These are phyloP conservation scores for Neonectria punicea DNA, from an alignment of 2,329 filamentous ascomycete genomes.

Conservation along the genomic window DNA sequence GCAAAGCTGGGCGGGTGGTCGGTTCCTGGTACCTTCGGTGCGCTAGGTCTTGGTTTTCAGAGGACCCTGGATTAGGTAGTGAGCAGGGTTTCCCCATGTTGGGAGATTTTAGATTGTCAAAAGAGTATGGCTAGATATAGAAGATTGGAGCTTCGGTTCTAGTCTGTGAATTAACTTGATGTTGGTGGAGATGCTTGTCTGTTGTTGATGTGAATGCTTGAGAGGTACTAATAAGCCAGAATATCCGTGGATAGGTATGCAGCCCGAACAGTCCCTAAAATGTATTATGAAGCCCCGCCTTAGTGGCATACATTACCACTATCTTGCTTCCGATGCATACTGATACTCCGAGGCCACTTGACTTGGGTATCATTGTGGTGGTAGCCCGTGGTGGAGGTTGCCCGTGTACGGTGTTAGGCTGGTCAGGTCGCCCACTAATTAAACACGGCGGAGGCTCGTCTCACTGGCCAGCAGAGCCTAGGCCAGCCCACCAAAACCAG, in stretches of 20 bases:
- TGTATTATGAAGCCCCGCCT: background rate
- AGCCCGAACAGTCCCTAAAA: background rate
- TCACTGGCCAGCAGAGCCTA: constrained; percentile 17
- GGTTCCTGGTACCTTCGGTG: constrained; percentile 30
- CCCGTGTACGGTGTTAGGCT: background rate
- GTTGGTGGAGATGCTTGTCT: background rate
- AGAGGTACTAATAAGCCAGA: background rate
- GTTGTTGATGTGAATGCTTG: background rate
- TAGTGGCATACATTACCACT: background rate
- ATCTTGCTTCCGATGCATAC: background rate
- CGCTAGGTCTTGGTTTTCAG: constrained; percentile 4
- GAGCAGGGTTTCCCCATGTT: no score
- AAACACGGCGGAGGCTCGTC: constrained; percentile 4
- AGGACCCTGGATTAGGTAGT: background rate
- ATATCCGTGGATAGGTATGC: background rate
- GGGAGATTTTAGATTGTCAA: background rate
- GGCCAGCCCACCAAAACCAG: constrained; percentile 20
- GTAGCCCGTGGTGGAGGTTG: background rate
- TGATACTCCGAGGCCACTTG: background rate
- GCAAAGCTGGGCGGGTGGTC: constrained; percentile 31
- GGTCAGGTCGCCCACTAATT: constrained; percentile 13
- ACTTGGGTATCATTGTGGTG: constrained; percentile 9
- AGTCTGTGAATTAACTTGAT: background rate
- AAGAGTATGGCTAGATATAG: background rate
- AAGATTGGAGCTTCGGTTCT: background rate